Conservation (phyloP, 768 basidiomycete species). For the Pleurotus sapidus region DNA sequence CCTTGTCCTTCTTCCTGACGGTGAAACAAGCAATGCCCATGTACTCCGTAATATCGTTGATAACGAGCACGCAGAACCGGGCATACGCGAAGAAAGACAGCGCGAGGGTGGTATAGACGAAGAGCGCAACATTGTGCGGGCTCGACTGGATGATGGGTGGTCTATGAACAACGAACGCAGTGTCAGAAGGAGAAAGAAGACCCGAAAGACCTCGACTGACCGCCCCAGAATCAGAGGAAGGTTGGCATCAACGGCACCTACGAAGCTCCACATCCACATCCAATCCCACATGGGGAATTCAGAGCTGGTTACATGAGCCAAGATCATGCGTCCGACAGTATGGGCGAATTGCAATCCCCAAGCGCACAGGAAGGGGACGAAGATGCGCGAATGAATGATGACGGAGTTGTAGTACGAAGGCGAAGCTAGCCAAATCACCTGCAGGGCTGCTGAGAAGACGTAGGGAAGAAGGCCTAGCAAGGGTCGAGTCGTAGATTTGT, state of each 20-base stretch:
- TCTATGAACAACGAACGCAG: conserved; percentile 25
- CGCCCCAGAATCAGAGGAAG: conserved; percentile 61
- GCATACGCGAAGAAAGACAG: conserved; percentile 70
- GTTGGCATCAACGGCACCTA: conserved; percentile 84
- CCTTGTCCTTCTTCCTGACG: conserved; percentile 77
- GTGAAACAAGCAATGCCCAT: conserved; percentile 95
- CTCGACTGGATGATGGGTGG: conserved; percentile 75
- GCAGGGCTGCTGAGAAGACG: conserved; percentile 61
- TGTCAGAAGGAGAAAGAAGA: neutral
- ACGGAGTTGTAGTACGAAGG: conserved; percentile 56
- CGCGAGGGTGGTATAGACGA: conserved; percentile 69
- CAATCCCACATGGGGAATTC: conserved; percentile 86
- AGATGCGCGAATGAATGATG: conserved; percentile 73
- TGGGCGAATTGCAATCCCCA: conserved; percentile 94
- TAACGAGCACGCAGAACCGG: conserved; percentile 80
- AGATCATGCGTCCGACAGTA: conserved; percentile 89
- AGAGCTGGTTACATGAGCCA: conserved; percentile 85
- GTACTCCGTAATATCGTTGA: conserved; percentile 84
- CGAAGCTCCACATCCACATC: conserved; percentile 79
- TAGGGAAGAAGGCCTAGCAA: conserved; percentile 81
- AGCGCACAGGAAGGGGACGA: conserved; percentile 85
- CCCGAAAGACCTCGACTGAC: conserved; percentile 39
- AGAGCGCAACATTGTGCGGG: conserved; percentile 55
- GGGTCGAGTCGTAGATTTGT: conserved; percentile 47
- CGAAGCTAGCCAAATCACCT: conserved; percentile 79